These are phyloP conservation scores for Cyclotella cryptica DNA, from an alignment of 108 stramenopile species.

Conservation along the genomic window DNA sequence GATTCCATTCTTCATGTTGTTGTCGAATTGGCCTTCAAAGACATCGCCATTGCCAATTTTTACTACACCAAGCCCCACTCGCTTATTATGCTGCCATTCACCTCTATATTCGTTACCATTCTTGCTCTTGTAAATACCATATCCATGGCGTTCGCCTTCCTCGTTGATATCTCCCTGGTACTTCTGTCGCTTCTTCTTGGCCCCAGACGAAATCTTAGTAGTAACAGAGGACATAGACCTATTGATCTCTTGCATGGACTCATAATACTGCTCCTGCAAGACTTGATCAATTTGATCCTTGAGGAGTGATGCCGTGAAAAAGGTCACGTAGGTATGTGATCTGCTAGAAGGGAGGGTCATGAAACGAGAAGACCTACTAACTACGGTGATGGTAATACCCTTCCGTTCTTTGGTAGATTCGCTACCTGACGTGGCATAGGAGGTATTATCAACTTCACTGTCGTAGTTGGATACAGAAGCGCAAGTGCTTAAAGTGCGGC, in stretches of 20 bases:
- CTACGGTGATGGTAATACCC: conserved; percentile 42
- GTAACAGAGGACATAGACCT: conserved; percentile 1
- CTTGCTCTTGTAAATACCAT: conserved; percentile 47
- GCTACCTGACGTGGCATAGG: conserved; percentile 14
- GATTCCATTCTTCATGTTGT: conserved; percentile 48
- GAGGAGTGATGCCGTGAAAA: conserved; percentile 37
- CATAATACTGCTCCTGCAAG: conserved; percentile 35
- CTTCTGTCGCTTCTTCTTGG: conserved; percentile 27
- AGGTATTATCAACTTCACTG: conserved; percentile 1
- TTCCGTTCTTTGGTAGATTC: conserved; percentile 48
- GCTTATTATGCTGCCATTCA: conserved; percentile 47
- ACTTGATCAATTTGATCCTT: conserved; percentile 43
- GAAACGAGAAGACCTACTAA: conserved; percentile 38
- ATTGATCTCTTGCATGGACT: conserved; percentile 15
- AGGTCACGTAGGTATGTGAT: conserved; percentile 38
- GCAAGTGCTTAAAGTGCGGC: conserved; percentile 8
- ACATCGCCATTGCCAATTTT: conserved; percentile 50
- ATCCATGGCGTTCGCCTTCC: conserved; percentile 44
- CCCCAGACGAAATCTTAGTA: not conserved
- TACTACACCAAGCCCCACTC: conserved; percentile 50
- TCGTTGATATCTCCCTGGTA: conserved; percentile 48
- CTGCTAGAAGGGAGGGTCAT: conserved; percentile 34
- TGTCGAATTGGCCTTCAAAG: conserved; percentile 50
- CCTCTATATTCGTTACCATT: conserved; percentile 49
- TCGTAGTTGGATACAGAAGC: conserved; percentile 16